Percentiles rank a stretch among this genome's conserved stretches.
Conservation (phyloP, 495 filamentous ascomycete genomes). For the Penicillium cosmopolitanum region DNA sequence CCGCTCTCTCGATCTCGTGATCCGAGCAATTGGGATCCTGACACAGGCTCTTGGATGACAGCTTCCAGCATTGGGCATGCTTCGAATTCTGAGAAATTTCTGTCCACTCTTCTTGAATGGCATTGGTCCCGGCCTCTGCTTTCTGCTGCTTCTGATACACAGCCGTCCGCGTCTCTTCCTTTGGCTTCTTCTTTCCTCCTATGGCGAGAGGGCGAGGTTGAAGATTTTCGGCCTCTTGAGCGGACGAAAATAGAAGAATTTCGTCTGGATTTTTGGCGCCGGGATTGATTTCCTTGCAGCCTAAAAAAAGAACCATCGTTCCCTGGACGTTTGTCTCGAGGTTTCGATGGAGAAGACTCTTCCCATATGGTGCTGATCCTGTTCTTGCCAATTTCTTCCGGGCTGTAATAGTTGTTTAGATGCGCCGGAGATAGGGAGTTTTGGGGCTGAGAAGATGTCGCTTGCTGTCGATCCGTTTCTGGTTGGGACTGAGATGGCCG, state of each 20-base stretch:
- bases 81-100: conserved; percentile 48
- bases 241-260: conserved; percentile 42
- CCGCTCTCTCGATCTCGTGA: conserved; percentile 23
- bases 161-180: conserved; percentile 22
- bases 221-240: conserved; percentile 30
- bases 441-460: conserved; percentile 5
- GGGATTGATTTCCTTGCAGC: conserved; percentile 48
- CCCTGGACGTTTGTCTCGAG: conserved; percentile 32
- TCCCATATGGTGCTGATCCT: conserved; percentile 47
- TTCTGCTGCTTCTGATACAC: conserved; percentile 16
- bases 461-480: conserved; percentile 14
- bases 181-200: conserved; percentile 30
- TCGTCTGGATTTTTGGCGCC: conserved; percentile 46
- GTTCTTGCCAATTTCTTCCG: conserved; percentile 48
- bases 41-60: conserved; percentile 35
- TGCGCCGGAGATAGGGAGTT: conserved; percentile 5
- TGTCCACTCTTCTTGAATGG: conserved; percentile 37
- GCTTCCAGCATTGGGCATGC: conserved; percentile 48
- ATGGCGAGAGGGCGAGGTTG: conserved; percentile 31
- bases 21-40: conserved; percentile 32
- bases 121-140: conserved; percentile 23
- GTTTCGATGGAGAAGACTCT: conserved; percentile 31
- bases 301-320: conserved; percentile 51
- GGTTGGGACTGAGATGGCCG: conserved; percentile 13
- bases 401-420: conserved; percentile 39